Evolutionary conservation across 2,329 filamentous ascomycete species (phyloP), one percentile per base, ranked within the genome.

Genomic region (Aspergillus pseudoterreus): DNA sequence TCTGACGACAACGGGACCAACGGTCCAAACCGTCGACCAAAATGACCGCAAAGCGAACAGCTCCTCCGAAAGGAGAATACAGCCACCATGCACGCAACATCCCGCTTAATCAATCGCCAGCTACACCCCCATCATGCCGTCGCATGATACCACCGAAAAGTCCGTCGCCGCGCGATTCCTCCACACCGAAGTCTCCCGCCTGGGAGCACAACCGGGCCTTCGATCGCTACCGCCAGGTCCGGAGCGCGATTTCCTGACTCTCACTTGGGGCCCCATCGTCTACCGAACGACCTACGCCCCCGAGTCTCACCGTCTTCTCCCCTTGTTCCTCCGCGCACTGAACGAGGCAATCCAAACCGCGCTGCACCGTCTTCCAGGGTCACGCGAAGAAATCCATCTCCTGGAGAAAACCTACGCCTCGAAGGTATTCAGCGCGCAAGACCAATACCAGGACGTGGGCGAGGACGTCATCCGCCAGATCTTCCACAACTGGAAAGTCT

Each of bases 291-390:
- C 55, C n/a, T 67, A 67, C 45, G 56, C 56, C 0, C 52, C 64
- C 4, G 61, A 61, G 19, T 60, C 59, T 4, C 50, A 64, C 44
- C 57, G 55, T 8, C 67, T 90, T 82, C 8, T 84, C 78, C 69
- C 78, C 84, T 2, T 79, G 58, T 53, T 64, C 71, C 5, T 71
- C 62, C 30, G 79, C 72, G 33, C 80, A 77, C 52, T 81, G 76
- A 17, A 89, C 71, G 11, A 88, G 79, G 49, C 88, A 78, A 66
- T 88, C 11, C 51, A 51, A 30, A 47, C 49, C 15, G 53, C 60
- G 14, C 49, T 67, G 8, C 45, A 52, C 22, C 51, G 45, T 5
- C 50, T 67, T 4, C 48, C 53, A 2, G 64, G 64, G 22, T 57
- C 59, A 4, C 47, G 54, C 1, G 53, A 64, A 2, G 56, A 66